Evolutionary conservation across 1,284 basidiomycete species (phyloP).

Genomic region (Malassezia arunalokei): DNA sequence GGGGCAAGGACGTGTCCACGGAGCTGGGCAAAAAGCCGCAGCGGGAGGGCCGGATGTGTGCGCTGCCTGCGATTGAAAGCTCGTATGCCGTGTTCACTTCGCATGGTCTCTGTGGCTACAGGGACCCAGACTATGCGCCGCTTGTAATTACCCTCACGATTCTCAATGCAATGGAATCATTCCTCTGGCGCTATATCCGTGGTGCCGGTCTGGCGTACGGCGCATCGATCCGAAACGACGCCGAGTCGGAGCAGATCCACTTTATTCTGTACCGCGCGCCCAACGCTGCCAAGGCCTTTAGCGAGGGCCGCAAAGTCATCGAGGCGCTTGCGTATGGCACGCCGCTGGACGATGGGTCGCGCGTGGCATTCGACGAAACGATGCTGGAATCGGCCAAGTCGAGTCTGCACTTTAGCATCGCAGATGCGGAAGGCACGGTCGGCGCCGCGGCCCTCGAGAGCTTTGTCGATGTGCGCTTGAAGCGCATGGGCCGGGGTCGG

Average conservation of each 20-base stretch:
- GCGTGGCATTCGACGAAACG: constrained; percentile 64
- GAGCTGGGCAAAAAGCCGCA: constrained; percentile 60
- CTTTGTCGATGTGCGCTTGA: constrained; percentile 30
- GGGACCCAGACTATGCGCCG: constrained; percentile 70
- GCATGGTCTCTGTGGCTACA: constrained; percentile 51
- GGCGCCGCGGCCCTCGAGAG: constrained; percentile 58
- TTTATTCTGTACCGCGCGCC: constrained; percentile 71
- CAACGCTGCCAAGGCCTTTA: constrained; percentile 69
- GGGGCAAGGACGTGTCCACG: constrained; percentile 62
- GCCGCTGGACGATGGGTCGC: constrained; percentile 19
- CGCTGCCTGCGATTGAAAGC: constrained; percentile 85
- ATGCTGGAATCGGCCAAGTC: constrained; percentile 84
- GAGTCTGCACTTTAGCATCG: constrained; percentile 70
- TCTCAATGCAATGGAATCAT: constrained; percentile 86
- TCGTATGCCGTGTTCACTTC: constrained; percentile 71
- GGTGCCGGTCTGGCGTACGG: constrained; percentile 61
- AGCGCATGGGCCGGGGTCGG: constrained; percentile 27
- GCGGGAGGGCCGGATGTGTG: constrained; percentile 65
- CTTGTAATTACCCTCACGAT: constrained; percentile 73
- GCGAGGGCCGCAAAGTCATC: constrained; percentile 56
- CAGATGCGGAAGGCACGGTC: constrained; percentile 69
- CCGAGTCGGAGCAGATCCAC: constrained; percentile 67
- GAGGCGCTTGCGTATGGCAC: constrained; percentile 38
- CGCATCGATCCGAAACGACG: constrained; percentile 64
- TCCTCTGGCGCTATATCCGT: constrained; percentile 59